Conservation (phyloP, 495 filamentous ascomycete species). For the Penicillium dipodomyicola region DNA sequence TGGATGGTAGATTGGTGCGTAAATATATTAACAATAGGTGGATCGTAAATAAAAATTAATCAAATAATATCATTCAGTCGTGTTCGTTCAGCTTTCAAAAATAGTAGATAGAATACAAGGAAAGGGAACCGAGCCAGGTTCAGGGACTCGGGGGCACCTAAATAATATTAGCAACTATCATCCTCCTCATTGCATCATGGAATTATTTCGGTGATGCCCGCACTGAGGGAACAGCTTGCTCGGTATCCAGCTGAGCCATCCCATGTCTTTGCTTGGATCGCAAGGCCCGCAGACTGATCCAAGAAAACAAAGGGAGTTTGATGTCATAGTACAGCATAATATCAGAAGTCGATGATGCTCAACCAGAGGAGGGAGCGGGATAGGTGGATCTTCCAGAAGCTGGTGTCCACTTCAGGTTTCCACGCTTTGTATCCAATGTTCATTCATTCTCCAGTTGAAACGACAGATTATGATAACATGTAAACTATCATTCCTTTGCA, state of each 20-base stretch:
- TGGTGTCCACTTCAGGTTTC: slow-evolving; percentile 17
- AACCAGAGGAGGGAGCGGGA: background rate
- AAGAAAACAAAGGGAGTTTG: slow-evolving; percentile 2
- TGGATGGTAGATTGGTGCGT: background rate
- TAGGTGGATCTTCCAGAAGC: slow-evolving; percentile 17
- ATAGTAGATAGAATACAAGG: background rate
- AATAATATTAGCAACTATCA: slow-evolving; percentile 16
- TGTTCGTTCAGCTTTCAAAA: slow-evolving; percentile 5
- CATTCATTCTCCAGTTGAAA: background rate
- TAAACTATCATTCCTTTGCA: background rate
- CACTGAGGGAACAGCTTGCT: background rate
- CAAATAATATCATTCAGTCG: slow-evolving; percentile 6
- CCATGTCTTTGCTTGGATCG: slow-evolving; percentile 3
- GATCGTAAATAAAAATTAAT: slow-evolving; percentile 4
- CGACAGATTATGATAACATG: background rate
- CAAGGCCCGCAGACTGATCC: slow-evolving; percentile 16
- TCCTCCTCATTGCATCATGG: slow-evolving; percentile 26
- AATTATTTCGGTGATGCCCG: slow-evolving; percentile 13
- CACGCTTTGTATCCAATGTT: background rate
- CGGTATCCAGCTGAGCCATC: slow-evolving; percentile 5
- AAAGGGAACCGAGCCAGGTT: background rate
- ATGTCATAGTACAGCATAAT: slow-evolving; percentile 13
- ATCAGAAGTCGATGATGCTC: slow-evolving; percentile 31
- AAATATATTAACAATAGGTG: background rate
- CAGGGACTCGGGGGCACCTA: background rate